Evolutionary conservation across 805 yeast genomes (phyloP).

Genomic region (Yarrowia sp.): DNA sequence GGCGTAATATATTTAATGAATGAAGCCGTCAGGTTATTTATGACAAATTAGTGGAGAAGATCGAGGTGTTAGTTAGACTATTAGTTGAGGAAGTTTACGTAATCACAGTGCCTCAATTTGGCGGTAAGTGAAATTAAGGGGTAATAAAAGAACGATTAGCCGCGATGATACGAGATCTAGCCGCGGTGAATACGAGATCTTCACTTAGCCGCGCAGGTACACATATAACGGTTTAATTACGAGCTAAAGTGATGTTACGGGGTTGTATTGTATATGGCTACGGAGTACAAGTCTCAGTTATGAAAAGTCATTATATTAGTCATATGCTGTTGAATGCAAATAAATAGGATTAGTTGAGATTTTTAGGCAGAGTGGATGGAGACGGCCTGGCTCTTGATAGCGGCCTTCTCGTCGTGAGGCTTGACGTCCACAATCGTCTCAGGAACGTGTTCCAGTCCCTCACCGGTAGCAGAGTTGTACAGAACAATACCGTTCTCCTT

Average conservation of each 20-base stretch:
- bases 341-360: constrained; percentile 18
- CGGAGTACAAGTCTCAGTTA: too few relatives aligned
- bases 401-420: constrained; percentile 12
- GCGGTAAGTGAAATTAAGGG: too few relatives aligned
- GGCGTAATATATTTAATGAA: background rate
- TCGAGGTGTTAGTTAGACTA: too few relatives aligned
- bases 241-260: background rate
- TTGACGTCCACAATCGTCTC: constrained; percentile 1
- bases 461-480: constrained; percentile 32
- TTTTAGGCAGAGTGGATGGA: constrained; percentile 3
- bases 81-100: too few relatives aligned
- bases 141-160: too few relatives aligned
- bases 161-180: too few relatives aligned
- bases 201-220: too few relatives aligned
- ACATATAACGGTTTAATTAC: background rate
- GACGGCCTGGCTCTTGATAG: constrained; percentile 12
- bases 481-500: constrained; percentile 56
- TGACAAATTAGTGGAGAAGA: too few relatives aligned
- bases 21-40: background rate
- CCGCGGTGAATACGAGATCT: too few relatives aligned
- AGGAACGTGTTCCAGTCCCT: constrained; percentile 37
- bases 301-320: background rate
- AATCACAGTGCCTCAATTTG: too few relatives aligned
- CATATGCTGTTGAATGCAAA: constrained; percentile 37
- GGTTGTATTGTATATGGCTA: too few relatives aligned